Conservation (phyloP, 192 early-diverging fungal species). For the Backusella parvicylindrica region DNA sequence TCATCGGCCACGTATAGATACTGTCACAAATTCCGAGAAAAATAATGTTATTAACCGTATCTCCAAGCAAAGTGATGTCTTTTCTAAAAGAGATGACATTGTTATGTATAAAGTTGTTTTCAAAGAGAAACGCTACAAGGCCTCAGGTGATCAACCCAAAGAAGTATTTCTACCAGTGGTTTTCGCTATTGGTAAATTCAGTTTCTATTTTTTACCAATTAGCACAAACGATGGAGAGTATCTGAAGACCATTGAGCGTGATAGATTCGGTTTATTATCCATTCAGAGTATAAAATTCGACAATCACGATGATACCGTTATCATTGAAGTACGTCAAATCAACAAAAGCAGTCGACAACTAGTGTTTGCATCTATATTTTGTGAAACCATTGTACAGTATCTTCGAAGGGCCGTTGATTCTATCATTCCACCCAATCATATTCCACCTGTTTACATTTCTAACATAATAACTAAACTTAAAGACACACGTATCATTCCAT, state of each 20-base stretch:
- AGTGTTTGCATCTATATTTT: slow-evolving; percentile 14
- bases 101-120: slow-evolving; percentile 25
- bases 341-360: slow-evolving; percentile 3
- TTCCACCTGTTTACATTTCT: neutral
- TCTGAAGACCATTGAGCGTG: slow-evolving; percentile 18
- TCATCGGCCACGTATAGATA: slow-evolving; percentile 6
- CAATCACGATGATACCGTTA: slow-evolving; percentile 26
- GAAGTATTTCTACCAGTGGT: slow-evolving; percentile 20
- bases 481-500: neutral
- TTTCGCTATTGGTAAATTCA: slow-evolving; percentile 30
- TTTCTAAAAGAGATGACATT: slow-evolving; percentile 14
- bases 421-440: slow-evolving; percentile 6
- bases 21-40: slow-evolving; percentile 7
- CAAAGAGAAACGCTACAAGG: slow-evolving; percentile 12
- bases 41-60: slow-evolving; percentile 13
- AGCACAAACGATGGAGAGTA: slow-evolving; percentile 5
- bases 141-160: neutral
- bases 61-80: slow-evolving; percentile 17
- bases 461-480: neutral
- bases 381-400: slow-evolving; percentile 24
- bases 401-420: slow-evolving; percentile 26
- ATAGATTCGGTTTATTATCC: slow-evolving; percentile 28
- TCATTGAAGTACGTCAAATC: slow-evolving; percentile 11
- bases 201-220: slow-evolving; percentile 26
- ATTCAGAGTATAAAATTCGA: slow-evolving; percentile 19